A percentile compares a stretch with the other conserved stretches of the same genome.
phyloP scores from a whole-genome alignment of 257 asterid species.

The Paulownia fortunei region DNA sequence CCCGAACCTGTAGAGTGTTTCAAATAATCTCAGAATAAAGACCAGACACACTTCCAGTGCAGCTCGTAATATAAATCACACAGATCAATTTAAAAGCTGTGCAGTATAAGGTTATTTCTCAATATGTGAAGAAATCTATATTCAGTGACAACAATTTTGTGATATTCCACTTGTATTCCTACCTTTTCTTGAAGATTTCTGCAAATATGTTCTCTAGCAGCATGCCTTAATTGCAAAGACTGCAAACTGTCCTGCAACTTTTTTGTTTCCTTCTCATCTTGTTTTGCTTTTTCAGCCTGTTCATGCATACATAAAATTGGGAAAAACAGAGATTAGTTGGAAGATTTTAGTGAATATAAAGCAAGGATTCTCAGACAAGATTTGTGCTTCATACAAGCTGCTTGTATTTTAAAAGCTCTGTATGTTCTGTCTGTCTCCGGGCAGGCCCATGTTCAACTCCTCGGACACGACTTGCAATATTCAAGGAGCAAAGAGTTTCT shows the following conservation, averaged over 20 bases:
- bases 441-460: slow-evolving; percentile 98
- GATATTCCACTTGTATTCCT: no score
- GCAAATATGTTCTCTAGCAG: slow-evolving; percentile 76
- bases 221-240: slow-evolving; percentile 73
- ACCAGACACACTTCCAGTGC: no score
- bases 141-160: no score
- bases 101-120: neutral
- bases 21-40: neutral
- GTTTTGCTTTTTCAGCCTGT: slow-evolving; percentile 90
- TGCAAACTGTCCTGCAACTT: slow-evolving; percentile 86
- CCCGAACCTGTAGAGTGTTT: slow-evolving; percentile 58
- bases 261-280: slow-evolving; percentile 88
- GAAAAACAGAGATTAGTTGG: slow-evolving; percentile 22
- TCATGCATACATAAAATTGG: slow-evolving; percentile 17
- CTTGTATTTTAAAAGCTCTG: slow-evolving; percentile 76
- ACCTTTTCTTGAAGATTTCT: slow-evolving; percentile 79
- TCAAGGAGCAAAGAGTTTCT: slow-evolving; percentile 89
- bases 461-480: slow-evolving; percentile 91
- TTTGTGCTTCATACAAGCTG: slow-evolving; percentile 66
- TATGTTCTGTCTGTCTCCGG: slow-evolving; percentile 67
- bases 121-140: no score
- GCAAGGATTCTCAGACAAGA: neutral
- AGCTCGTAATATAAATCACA: neutral
- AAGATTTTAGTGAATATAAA: neutral
- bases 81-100: neutral